Base-by-base conservation (phyloP, 345 rosid genomes). In the Salix brachista region DNA sequence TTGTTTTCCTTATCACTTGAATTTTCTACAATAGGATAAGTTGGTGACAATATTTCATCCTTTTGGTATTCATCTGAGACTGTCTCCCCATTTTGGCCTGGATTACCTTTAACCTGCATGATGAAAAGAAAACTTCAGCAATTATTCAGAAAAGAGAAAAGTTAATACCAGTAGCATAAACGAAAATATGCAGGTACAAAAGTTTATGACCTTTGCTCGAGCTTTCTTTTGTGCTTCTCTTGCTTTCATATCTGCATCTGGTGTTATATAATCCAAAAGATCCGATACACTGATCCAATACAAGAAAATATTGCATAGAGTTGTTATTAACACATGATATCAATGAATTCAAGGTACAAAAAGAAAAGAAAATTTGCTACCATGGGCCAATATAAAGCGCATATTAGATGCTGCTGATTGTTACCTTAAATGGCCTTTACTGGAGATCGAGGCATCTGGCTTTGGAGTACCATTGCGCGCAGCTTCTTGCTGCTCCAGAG, bases 181-280 rank as follows among this genome's bases (percentile, higher is more conserved):
- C 65, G 58, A 65, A 78, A 44, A 44, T 50, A 73, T 75, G 30
- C 17, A 42, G 61, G 58, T n/a, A 65, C 76, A 71, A 39, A 65
- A 54, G 52, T 75, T 75, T 23, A 85, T 79, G 66, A 93, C 99
- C 97, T 93, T 96, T 61, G 92, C 87, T 70, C 96, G 99, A 80
- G 94, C 89, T 86, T 89, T 93, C 93, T 89, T 91, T 81, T 93
- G 98, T 79, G 94, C 90, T 34, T 96, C 98, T 80, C 93, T 91
- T 71, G 91, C 90, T 89, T 93, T 96, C 77, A 88, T 83, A 84
- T 88, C 97, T 70, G 94, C 82, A 67, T 96, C 93, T 32, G 99
- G 99, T 30, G 99, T 83, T 76, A 96, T 96, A 81, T 93, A 96
- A 86, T 96, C 98, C 89, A 96, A 85, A 83, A 96, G 98, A 85